Evolutionary conservation across 176 grass and related monocot genomes (phyloP).

Genomic region (Saccharum officinarum): DNA sequence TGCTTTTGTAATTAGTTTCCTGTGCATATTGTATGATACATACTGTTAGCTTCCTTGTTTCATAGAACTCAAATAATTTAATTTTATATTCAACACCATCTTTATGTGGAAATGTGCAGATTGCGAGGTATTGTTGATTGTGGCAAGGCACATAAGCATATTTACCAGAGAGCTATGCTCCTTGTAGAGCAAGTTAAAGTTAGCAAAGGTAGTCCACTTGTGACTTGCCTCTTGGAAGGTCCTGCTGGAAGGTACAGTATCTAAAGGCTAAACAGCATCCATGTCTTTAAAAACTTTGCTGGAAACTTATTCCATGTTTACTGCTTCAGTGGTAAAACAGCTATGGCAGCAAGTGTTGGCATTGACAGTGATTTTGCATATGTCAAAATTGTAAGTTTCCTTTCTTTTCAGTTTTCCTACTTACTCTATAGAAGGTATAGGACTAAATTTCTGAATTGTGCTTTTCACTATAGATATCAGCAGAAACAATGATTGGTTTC

Average conservation of each 20-base stretch:
- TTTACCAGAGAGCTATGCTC: slow-evolving; percentile 84
- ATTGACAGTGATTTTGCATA: slow-evolving; percentile 95
- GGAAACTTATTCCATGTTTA: slow-evolving; percentile 4
- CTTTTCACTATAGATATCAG: slow-evolving; percentile 67
- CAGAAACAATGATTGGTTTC: slow-evolving; percentile 95
- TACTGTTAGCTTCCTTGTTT: slow-evolving; percentile 20
- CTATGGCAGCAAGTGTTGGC: slow-evolving; percentile 75
- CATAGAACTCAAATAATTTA: neutral
- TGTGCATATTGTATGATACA: neutral
- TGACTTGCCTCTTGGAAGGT: slow-evolving; percentile 95
- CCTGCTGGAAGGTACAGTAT: slow-evolving; percentile 68
- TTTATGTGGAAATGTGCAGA: slow-evolving; percentile 41
- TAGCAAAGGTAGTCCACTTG: slow-evolving; percentile 87
- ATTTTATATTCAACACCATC: neutral
- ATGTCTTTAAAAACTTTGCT: slow-evolving; percentile 6
- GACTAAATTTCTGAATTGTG: neutral
- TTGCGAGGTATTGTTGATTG: slow-evolving; percentile 90
- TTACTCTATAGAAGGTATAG: neutral
- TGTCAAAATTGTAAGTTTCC: slow-evolving; percentile 91
- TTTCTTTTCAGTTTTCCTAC: slow-evolving; percentile 20
- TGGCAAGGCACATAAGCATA: slow-evolving; percentile 69
- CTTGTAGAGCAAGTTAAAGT: slow-evolving; percentile 95
- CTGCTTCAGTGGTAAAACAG: slow-evolving; percentile 67
- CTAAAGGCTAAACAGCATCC: neutral
- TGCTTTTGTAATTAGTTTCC: slow-evolving; percentile 3